A percentile compares a stretch with the other conserved stretches of the same genome.
phyloP scores from a whole-genome alignment of 306 rosid species.

The Vachellia pachyceras region DNA sequence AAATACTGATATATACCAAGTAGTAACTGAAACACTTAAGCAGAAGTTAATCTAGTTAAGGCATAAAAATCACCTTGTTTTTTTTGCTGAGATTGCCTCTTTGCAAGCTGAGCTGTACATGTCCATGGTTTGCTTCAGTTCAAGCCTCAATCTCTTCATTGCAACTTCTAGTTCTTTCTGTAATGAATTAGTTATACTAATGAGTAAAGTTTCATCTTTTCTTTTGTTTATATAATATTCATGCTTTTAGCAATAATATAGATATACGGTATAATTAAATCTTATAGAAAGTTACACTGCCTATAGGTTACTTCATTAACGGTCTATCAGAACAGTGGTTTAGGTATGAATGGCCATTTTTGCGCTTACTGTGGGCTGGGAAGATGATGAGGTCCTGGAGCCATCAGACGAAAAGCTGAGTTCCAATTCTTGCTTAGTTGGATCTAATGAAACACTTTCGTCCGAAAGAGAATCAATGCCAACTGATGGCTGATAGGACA shows the following conservation, averaged over 20 bases:
- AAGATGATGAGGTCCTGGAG: slow-evolving; percentile 20
- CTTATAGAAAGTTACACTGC: not conserved
- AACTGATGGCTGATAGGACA: slow-evolving; percentile 43
- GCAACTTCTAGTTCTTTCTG: slow-evolving; percentile 83
- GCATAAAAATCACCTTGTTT: slow-evolving; percentile 62
- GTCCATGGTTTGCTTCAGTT: slow-evolving; percentile 94
- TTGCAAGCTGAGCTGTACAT: slow-evolving; percentile 98
- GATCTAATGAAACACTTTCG: slow-evolving; percentile 52
- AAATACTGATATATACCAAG: too few species aligned
- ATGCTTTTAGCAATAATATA: not conserved
- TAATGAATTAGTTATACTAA: slow-evolving; percentile 36
- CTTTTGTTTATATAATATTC: not conserved
- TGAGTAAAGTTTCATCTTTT: not conserved
- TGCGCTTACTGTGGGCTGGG: slow-evolving; percentile 62
- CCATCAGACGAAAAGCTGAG: slow-evolving; percentile 31
- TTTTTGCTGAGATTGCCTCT: slow-evolving; percentile 96
- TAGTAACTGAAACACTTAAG: slow-evolving; percentile 4
- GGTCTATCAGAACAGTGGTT: not conserved
- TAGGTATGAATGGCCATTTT: slow-evolving; percentile 1
- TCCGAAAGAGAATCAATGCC: slow-evolving; percentile 48
- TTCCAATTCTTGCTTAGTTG: slow-evolving; percentile 43
- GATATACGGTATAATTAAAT: too few species aligned
- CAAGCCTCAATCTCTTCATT: slow-evolving; percentile 88
- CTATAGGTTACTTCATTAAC: not conserved
- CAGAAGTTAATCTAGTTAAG: not conserved